Evolutionary conservation across 306 rosid genomes (phyloP).

Genomic region (Dryas drummondii): DNA sequence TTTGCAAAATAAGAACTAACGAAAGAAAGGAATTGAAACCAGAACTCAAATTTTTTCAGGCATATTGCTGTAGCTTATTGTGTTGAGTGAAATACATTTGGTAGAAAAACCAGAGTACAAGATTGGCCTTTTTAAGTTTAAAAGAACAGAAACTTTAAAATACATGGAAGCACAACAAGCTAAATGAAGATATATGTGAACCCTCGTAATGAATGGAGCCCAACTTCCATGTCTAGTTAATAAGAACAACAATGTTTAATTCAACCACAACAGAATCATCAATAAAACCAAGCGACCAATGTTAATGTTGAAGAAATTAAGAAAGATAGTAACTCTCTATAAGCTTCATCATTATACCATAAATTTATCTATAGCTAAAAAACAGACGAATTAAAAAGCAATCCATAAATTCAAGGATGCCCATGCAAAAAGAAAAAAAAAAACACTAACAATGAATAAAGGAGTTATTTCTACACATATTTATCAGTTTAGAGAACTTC

Average conservation of each 20-base stretch:
- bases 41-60: background rate
- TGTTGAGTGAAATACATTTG: background rate
- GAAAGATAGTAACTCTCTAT: background rate
- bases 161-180: background rate
- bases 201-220: background rate
- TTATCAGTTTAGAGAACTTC: too few species aligned
- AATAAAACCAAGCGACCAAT: background rate
- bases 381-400: background rate
- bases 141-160: background rate
- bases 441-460: too few species aligned
- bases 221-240: background rate
- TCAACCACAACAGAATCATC: background rate
- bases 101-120: background rate
- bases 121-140: background rate
- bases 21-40: background rate
- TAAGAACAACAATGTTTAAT: background rate
- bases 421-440: background rate
- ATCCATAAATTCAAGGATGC: too few species aligned
- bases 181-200: background rate
- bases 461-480: too few species aligned
- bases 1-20: background rate
- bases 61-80: background rate
- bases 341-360: background rate
- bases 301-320: slow-evolving; percentile 1
- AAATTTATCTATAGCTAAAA: background rate